Percentiles rank a stretch among this genome's conserved stretches.
These are phyloP conservation scores for Hyaloperonospora arabidopsidis DNA, from an alignment of 352 stramenopile genomes.

Conservation along the genomic window DNA sequence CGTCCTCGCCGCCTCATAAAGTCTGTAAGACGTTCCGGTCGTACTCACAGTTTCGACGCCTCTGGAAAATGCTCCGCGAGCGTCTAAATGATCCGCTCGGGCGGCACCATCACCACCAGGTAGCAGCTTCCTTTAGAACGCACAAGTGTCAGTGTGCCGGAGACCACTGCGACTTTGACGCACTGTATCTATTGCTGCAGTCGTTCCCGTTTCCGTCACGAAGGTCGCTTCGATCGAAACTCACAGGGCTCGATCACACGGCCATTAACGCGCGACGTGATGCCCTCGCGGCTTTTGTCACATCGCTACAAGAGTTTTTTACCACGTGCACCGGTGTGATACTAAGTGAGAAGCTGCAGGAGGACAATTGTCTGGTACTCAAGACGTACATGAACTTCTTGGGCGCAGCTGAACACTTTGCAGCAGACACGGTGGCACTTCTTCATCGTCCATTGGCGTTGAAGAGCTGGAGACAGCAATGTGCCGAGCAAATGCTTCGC, in stretches of 20 bases:
- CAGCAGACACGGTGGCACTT: conserved; percentile 11
- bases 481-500: conserved; percentile 37
- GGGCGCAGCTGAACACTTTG: conserved; percentile 42
- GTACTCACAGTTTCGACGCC: conserved; percentile 52
- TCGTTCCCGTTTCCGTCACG: conserved; percentile 36
- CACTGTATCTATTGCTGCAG: conserved; percentile 28
- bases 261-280: conserved; percentile 33
- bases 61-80: conserved; percentile 38
- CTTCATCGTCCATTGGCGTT: conserved; percentile 41
- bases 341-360: conserved; percentile 36
- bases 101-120: conserved; percentile 4
- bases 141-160: conserved; percentile 31
- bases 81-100: conserved; percentile 10
- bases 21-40: conserved; percentile 34
- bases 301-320: conserved; percentile 39
- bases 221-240: conserved; percentile 24
- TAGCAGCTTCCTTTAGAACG: background rate
- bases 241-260: conserved; percentile 21
- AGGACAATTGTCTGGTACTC: conserved; percentile 33
- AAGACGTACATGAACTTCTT: conserved; percentile 48
- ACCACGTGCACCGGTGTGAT: conserved; percentile 24
- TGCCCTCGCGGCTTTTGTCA: conserved; percentile 36
- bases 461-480: conserved; percentile 49
- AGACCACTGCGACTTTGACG: conserved; percentile 39
- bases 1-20: conserved; percentile 11